Percentiles rank a stretch among this genome's conserved stretches.
Evolutionary conservation across 192 early-diverging fungal species (phyloP).

Genomic region (Diversispora eburnea): DNA sequence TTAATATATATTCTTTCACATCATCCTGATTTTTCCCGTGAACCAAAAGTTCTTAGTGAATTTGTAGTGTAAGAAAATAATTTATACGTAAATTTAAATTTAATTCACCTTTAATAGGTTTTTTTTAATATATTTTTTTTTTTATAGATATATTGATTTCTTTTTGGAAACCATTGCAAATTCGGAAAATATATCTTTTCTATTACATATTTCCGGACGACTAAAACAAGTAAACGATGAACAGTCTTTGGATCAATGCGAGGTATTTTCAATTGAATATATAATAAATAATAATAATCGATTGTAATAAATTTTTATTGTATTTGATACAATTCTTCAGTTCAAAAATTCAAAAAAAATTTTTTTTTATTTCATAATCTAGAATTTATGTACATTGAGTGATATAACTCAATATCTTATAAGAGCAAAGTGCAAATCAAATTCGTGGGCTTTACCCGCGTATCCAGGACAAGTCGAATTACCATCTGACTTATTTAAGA

Average conservation of each 20-base stretch:
- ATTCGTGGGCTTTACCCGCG: constrained; percentile 76
- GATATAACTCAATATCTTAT: constrained; percentile 82
- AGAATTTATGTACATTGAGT: constrained; percentile 77
- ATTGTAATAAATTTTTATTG: too few species aligned
- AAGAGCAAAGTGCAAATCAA: constrained; percentile 65
- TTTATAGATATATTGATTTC: constrained; percentile 74
- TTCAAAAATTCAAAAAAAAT: too few species aligned
- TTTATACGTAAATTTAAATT: neutral
- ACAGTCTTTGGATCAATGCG: constrained; percentile 38
- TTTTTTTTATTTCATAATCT: neutral
- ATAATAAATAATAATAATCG: neutral
- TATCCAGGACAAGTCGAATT: constrained; percentile 70
- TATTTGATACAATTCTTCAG: too few species aligned
- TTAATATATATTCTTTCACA: constrained; percentile 76
- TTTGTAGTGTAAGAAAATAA: constrained; percentile 41
- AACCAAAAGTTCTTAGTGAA: constrained; percentile 43
- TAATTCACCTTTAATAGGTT: neutral
- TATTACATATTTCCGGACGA: constrained; percentile 70
- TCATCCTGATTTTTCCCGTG: constrained; percentile 74
- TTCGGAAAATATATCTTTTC: constrained; percentile 76
- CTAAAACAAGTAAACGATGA: constrained; percentile 75
- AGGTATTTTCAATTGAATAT: constrained; percentile 40
- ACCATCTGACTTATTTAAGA: constrained; percentile 64
- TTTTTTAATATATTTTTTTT: constrained; percentile 11
- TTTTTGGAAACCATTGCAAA: constrained; percentile 74